These are phyloP conservation scores for Dichotomocladium elegans DNA, from an alignment of 371 early-diverging fungal species.

Conservation along the genomic window DNA sequence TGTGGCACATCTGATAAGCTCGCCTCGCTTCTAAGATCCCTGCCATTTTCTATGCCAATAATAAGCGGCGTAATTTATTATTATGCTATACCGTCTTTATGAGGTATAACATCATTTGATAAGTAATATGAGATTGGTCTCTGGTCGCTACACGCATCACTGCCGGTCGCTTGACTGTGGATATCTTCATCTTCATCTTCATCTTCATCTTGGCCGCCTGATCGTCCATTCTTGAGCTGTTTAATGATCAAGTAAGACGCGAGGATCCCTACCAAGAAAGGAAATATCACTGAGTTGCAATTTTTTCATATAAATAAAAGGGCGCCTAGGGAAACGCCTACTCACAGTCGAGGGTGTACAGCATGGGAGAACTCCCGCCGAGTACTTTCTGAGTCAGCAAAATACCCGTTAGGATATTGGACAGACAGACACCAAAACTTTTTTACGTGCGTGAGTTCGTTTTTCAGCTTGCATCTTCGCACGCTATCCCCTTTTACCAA, in stretches of 20 bases:
- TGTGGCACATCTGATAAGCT: no score
- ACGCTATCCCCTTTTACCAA: conserved; percentile 15
- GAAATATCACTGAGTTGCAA: not conserved
- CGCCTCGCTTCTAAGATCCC: no score
- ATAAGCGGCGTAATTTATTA: no score
- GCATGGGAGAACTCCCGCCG: conserved; percentile 36
- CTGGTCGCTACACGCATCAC: not conserved
- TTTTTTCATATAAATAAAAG: not conserved
- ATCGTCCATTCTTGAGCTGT: conserved; percentile 27
- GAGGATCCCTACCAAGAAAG: conserved; percentile 29
- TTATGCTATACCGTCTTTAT: no score
- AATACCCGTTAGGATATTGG: conserved; percentile 42
- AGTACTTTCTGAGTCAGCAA: conserved; percentile 23
- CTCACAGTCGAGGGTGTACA: conserved; percentile 49
- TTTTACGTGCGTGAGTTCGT: not conserved
- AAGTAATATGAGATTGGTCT: no score
- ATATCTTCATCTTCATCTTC: conserved; percentile 17
- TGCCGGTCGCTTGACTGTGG: not conserved
- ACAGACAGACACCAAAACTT: conserved; percentile 44
- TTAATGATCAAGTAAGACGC: conserved; percentile 48
- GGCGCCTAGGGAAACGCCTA: no score
- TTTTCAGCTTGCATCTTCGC: not conserved
- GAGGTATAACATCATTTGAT: no score
- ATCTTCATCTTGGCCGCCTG: conserved; percentile 6
- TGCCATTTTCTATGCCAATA: no score